phyloP scores from a whole-genome alignment of 2,329 filamentous ascomycete genomes.

The Mollisiaceae sp. region DNA sequence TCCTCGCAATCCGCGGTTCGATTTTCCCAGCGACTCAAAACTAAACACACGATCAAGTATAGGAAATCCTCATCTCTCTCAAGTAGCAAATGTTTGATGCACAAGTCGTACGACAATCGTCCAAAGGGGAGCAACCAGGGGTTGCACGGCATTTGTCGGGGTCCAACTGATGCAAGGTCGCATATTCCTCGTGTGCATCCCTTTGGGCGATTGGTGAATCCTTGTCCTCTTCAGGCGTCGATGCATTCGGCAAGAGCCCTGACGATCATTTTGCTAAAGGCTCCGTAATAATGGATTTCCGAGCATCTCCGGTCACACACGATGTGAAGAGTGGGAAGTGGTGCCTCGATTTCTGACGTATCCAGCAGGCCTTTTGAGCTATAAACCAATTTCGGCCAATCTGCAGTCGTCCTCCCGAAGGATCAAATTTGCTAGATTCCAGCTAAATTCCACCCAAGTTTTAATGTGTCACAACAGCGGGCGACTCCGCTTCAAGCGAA shows the following conservation, averaged over 20 bases:
- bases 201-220: slow-evolving; percentile 14
- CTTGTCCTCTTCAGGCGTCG: slow-evolving; percentile 11
- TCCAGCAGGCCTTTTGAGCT: not conserved
- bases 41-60: not conserved
- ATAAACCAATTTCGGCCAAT: not conserved
- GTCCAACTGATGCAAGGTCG: not conserved
- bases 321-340: not conserved
- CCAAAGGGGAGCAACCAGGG: not conserved
- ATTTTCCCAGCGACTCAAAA: not conserved
- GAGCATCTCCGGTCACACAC: slow-evolving; percentile 18
- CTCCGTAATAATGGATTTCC: slow-evolving; percentile 11
- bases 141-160: not conserved
- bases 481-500: slow-evolving; percentile 22
- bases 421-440: slow-evolving; percentile 1
- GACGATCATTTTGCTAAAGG: slow-evolving; percentile 17
- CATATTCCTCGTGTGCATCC: slow-evolving; percentile 12
- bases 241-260: slow-evolving; percentile 14
- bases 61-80: not conserved
- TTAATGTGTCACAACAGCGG: slow-evolving; percentile 22
- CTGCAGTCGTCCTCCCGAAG: not conserved
- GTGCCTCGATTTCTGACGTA: not conserved
- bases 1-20: not conserved
- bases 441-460: not conserved
- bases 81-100: not conserved
- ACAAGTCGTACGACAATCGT: not conserved